Evolutionary conservation across 495 filamentous ascomycete species (phyloP).

Genomic region (Podospora fimiseda): DNA sequence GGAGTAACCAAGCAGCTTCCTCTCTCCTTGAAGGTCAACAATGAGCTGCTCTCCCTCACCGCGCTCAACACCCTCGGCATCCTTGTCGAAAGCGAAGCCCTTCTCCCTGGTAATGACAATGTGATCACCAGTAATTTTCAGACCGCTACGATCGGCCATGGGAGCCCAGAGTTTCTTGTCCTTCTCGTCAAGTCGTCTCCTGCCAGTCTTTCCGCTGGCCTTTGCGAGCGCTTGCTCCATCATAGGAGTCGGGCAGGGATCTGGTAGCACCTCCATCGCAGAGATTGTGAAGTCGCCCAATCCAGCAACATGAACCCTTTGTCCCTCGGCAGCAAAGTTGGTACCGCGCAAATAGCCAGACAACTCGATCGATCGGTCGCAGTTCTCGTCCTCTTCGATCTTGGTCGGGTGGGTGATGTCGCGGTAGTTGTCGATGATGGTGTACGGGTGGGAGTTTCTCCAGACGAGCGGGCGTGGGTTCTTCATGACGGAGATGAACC

Average conservation of each 20-base stretch:
- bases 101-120: slow-evolving; percentile 54
- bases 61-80: slow-evolving; percentile 59
- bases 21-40: slow-evolving; percentile 77
- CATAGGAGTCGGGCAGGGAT: slow-evolving; percentile 90
- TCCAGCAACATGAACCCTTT: slow-evolving; percentile 85
- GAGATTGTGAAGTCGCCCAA: slow-evolving; percentile 88
- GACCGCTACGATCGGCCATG: slow-evolving; percentile 94
- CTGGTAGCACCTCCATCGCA: slow-evolving; percentile 76
- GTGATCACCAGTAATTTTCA: slow-evolving; percentile 57
- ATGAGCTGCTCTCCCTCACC: slow-evolving; percentile 92
- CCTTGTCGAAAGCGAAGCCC: slow-evolving; percentile 69
- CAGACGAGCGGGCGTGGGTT: slow-evolving; percentile 93
- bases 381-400: slow-evolving; percentile 79
- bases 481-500: slow-evolving; percentile 98
- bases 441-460: slow-evolving; percentile 93
- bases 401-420: slow-evolving; percentile 89
- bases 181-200: slow-evolving; percentile 81
- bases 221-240: slow-evolving; percentile 82
- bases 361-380: slow-evolving; percentile 81
- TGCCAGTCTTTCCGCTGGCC: slow-evolving; percentile 66
- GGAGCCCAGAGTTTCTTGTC: slow-evolving; percentile 93
- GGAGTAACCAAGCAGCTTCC: slow-evolving; percentile 73
- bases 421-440: slow-evolving; percentile 84
- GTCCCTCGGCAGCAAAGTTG: slow-evolving; percentile 83
- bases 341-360: slow-evolving; percentile 96